Conservation (phyloP, 1,284 basidiomycete genomes). For the Xanthoconium separans region DNA sequence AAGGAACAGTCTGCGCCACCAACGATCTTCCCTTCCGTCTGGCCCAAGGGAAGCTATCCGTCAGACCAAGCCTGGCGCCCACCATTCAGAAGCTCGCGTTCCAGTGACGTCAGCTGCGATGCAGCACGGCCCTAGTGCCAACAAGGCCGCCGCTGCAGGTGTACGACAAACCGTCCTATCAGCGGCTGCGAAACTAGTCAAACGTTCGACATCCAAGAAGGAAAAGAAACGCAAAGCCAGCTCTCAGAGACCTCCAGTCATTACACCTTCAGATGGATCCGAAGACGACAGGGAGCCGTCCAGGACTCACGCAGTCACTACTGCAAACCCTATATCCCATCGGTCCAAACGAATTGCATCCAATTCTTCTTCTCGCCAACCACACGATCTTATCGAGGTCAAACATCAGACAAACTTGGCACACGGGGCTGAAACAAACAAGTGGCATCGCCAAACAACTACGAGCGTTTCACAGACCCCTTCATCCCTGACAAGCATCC, state of each 20-base stretch:
- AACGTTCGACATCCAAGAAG: background rate
- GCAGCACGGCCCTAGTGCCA: background rate
- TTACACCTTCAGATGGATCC: constrained; percentile 22
- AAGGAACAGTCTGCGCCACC: background rate
- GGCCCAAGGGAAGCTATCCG: background rate
- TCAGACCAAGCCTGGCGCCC: background rate
- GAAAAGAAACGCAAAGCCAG: constrained; percentile 24
- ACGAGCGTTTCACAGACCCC: background rate
- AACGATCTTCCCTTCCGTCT: background rate
- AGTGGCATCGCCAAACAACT: background rate
- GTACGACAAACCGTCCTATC: background rate
- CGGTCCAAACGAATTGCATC: constrained; percentile 13
- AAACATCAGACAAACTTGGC: background rate
- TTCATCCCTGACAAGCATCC: background rate
- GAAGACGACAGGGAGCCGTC: constrained; percentile 17
- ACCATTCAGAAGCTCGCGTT: background rate
- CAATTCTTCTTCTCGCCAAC: background rate
- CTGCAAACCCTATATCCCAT: constrained; percentile 2
- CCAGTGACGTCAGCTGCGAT: background rate
- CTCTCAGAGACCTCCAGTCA: constrained; percentile 19
- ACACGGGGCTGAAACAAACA: background rate
- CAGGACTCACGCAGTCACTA: background rate
- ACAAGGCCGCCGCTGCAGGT: background rate
- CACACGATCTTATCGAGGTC: background rate
- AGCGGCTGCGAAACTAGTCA: background rate